Percentiles rank a stretch among this genome's conserved stretches.
These are phyloP conservation scores for Litchi chinensis DNA, from an alignment of 345 rosid species.

Conservation along the genomic window DNA sequence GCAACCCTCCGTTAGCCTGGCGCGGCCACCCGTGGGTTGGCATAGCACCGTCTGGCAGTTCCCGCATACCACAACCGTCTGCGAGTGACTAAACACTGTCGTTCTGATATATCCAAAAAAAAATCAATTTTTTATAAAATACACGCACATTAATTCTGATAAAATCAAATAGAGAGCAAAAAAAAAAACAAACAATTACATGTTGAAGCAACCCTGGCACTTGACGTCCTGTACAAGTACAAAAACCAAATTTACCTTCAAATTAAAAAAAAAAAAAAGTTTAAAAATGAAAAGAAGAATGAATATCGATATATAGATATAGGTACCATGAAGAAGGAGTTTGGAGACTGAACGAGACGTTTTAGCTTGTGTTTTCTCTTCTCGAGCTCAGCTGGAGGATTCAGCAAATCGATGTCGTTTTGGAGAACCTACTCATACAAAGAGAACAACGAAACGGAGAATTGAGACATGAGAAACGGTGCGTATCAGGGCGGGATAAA, in stretches of 20 bases:
- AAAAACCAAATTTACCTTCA: background rate
- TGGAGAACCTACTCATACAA: constrained; percentile 38
- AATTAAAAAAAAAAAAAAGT: background rate
- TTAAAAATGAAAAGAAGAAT: background rate
- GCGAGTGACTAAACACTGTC: constrained; percentile 65
- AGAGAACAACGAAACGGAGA: background rate
- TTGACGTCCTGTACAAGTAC: constrained; percentile 47
- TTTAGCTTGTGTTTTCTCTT: constrained; percentile 61
- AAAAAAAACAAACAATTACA: constrained; percentile 24
- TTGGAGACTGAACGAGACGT: constrained; percentile 58
- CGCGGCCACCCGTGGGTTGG: constrained; percentile 64
- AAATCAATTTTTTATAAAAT: background rate
- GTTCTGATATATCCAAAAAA: constrained; percentile 28
- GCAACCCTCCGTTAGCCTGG: constrained; percentile 52
- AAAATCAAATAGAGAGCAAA: background rate
- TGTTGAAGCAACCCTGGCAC: constrained; percentile 64
- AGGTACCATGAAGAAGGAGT: constrained; percentile 52
- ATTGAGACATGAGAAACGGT: background rate
- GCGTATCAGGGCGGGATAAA: background rate
- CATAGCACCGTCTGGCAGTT: constrained; percentile 61
- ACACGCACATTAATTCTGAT: background rate
- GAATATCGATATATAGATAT: background rate
- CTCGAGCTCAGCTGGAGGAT: constrained; percentile 58
- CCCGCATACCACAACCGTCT: constrained; percentile 58
- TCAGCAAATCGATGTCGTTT: constrained; percentile 54